Evolutionary conservation across 2,329 filamentous ascomycete species (phyloP), one percentile per base, ranked within the genome.

Genomic region (Alternaria sp.): DNA sequence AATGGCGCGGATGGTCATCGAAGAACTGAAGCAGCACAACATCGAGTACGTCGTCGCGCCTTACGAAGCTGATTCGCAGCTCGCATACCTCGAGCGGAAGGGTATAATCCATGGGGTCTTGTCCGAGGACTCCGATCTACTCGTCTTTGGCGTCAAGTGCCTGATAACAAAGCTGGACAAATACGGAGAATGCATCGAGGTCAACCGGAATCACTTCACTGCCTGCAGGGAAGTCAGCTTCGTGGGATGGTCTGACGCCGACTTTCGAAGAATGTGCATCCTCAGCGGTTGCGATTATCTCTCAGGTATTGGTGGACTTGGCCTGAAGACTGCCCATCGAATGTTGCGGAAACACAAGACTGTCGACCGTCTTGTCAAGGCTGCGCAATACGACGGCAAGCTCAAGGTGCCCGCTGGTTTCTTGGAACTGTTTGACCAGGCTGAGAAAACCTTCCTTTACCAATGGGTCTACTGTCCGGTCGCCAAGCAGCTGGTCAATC

Each of bases 231-330:
- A 97, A 69, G 87, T 98, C 53, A 97, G 91, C 58, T 82, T 99
- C 44, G 91, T 93, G 5, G 95, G 94, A 8, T 99, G 95, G 95
- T 92, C 92, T 2, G 95, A 98, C 78, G 85, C 86, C 10, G 93
- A 97, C 70, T 99, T 99, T 73, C 88, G 96, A 63, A 90, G 89
- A 57, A 99, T 99, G 96, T 93, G 94, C 44, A 99, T 99, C 70
- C 82, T 99, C 63, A 97, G 94, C 76, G 96, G 96, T 8, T 99
- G 96, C 77, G 96, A 99, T 78, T 99, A 99, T 78, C 86, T 98
- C n/a, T 84, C 90, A 3, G 92, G 91, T 62, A 92, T 99, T 65
- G 90, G 89, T 60, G 91, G 91, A 55, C 89, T 99, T 80, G 96
- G 96, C 0, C 80, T 99, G 60, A 98, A 97, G 84, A 98, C 94